A percentile compares a stretch with the other conserved stretches of the same genome.
phyloP scores from a whole-genome alignment of 1,284 basidiomycete species.

The Phellinidium pouzarii region DNA sequence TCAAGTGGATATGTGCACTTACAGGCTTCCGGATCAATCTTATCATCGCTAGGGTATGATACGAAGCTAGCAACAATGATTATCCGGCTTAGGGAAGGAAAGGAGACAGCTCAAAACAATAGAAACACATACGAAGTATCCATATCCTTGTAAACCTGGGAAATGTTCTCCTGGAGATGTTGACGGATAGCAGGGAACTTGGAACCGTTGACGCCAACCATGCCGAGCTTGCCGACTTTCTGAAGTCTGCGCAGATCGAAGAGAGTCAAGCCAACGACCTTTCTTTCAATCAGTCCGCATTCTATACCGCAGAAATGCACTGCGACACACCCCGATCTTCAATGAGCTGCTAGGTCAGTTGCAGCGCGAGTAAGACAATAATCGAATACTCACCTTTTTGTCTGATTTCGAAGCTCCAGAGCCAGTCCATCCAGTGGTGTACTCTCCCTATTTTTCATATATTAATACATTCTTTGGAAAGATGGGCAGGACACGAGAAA shows the following conservation, averaged over 20 bases:
- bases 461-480: conserved; percentile 1
- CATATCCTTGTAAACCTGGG: conserved; percentile 79
- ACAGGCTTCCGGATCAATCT: conserved; percentile 79
- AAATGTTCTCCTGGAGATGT: conserved; percentile 82
- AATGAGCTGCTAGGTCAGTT: not conserved
- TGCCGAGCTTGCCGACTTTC: conserved; percentile 73
- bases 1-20: conserved; percentile 29
- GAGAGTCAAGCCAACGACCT: conserved; percentile 87
- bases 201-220: conserved; percentile 79
- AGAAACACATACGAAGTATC: conserved; percentile 56
- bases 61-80: conserved; percentile 49
- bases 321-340: conserved; percentile 58
- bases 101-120: not conserved
- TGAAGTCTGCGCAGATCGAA: conserved; percentile 84
- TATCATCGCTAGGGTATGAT: conserved; percentile 67
- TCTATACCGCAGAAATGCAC: not conserved
- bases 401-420: conserved; percentile 89
- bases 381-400: conserved; percentile 62
- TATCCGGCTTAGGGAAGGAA: not conserved
- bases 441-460: conserved; percentile 57
- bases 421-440: conserved; percentile 91
- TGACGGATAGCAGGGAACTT: conserved; percentile 82
- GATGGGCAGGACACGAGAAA: conserved; percentile 11
- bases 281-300: conserved; percentile 7
- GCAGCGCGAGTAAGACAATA: not conserved